Conservation (phyloP, 805 yeast species). For the Teunomyces stri region DNA sequence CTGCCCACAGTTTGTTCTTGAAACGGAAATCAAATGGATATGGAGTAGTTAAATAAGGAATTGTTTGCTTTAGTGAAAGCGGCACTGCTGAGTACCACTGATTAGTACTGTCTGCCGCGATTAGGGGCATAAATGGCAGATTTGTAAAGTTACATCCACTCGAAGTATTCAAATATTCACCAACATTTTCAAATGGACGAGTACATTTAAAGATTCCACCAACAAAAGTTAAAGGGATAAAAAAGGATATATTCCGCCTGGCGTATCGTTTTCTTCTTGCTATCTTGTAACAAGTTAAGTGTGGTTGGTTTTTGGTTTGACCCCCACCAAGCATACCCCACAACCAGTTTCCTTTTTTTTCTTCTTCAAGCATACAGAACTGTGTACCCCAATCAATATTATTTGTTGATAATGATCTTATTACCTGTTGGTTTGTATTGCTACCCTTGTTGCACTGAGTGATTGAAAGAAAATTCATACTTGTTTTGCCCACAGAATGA, state of each 20-base stretch:
- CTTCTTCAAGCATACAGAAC: constrained; percentile 37
- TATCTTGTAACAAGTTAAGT: constrained; percentile 50
- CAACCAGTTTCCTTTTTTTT: neutral
- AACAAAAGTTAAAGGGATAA: constrained; percentile 55
- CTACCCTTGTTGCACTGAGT: constrained; percentile 54
- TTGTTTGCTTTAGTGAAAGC: constrained; percentile 38
- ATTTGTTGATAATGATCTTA: constrained; percentile 23
- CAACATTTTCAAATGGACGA: constrained; percentile 22
- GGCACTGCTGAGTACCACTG: constrained; percentile 42
- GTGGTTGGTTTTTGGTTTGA: neutral
- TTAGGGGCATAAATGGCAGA: constrained; percentile 52
- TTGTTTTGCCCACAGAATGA: constrained; percentile 41
- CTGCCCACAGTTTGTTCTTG: constrained; percentile 44
- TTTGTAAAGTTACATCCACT: constrained; percentile 37
- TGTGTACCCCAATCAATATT: constrained; percentile 52
- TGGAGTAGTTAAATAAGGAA: constrained; percentile 61
- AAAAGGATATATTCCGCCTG: constrained; percentile 41
- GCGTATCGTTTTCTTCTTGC: constrained; percentile 57
- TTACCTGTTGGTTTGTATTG: constrained; percentile 40
- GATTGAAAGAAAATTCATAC: constrained; percentile 44
- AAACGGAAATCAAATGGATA: constrained; percentile 36
- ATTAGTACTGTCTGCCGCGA: constrained; percentile 53
- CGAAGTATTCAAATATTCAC: constrained; percentile 15
- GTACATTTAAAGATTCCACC: constrained; percentile 63
- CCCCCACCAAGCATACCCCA: neutral